Base-by-base conservation (phyloP, 1,139 yeast species). In the Saccharomycopsis hybrid region DNA sequence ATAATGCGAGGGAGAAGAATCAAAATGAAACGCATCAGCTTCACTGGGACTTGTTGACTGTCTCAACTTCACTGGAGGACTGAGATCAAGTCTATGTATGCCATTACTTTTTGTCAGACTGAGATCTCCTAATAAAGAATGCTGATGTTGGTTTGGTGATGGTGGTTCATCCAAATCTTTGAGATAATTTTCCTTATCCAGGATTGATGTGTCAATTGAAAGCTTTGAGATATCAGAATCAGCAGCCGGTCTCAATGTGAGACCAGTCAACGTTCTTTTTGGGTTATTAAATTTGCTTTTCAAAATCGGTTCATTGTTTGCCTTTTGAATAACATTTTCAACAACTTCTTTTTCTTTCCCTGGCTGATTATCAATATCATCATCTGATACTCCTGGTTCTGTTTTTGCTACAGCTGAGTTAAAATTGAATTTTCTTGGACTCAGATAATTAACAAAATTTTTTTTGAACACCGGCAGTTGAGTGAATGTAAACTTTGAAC, bases 191-290 rank as follows among this genome's bases (percentile, higher is more conserved):
- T 42, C 45, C 18, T 40, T 46, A 18, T 46, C 44, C 5, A 41
- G 13, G 37, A 45, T 45, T 7, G 48, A 37, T 7, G 25, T 43
- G 46, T 43, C 46, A 13, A 43, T 2, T 8, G 44, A 41, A 2
- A 29, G 9, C 18, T 29, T 30, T 13, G 44, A 41, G 5, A 31
- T 11, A 25, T 42, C 35, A 13, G 45, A 32, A 24, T 43, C 25
- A 13, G n/a, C 40, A 27, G 9, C 8, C 5, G 41, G 42, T 33
- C n/a, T 37, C 36, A 45, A 39, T 5, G 44, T 8, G n/a, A 44
- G 24, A 11, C 3, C 42, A 2, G 47, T 44, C 33, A 44, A 28
- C 2, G 47, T 36, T 32, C 35, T 13, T 18, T 30, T 41, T 4
- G n/a, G 39, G 13, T 5, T 5, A 5, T n/a, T 36, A 36, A 8